These are phyloP conservation scores for Myrica gale DNA, from an alignment of 306 rosid species.

Conservation along the genomic window DNA sequence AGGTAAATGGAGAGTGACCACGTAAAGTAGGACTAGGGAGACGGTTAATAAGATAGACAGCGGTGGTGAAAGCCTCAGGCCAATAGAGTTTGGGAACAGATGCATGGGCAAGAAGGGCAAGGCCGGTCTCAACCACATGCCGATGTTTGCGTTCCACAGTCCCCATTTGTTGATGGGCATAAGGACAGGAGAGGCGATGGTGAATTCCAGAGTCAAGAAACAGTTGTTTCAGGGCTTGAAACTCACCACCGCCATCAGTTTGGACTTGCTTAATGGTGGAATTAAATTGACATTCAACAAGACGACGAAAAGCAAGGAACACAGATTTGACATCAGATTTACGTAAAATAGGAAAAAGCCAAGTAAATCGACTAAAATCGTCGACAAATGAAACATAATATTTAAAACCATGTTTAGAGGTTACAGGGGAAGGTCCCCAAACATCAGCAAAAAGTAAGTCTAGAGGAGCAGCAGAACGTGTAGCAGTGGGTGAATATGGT, in stretches of 20 bases:
- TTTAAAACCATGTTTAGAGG: background rate
- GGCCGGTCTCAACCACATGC: too few relatives aligned
- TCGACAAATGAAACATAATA: background rate
- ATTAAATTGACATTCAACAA: background rate
- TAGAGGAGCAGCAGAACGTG: background rate
- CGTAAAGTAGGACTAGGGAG: background rate
- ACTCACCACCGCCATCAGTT: background rate
- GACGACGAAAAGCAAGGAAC: too few relatives aligned
- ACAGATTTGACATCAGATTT: background rate
- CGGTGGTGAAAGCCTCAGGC: background rate
- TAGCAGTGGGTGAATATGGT: too few relatives aligned
- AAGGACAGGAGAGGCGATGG: too few relatives aligned
- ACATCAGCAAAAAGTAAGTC: background rate
- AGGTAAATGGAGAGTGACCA: background rate
- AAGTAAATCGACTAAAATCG: background rate
- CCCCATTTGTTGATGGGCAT: too few relatives aligned
- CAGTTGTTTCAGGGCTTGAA: background rate
- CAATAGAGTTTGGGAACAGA: background rate
- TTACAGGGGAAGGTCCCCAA: background rate
- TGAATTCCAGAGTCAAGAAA: background rate
- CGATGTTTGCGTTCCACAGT: too few relatives aligned
- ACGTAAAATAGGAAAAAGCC: background rate
- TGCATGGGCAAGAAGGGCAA: background rate
- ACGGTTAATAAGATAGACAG: background rate
- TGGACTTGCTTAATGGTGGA: background rate